These are phyloP conservation scores for Echium plantagineum DNA, from an alignment of 257 asterid genomes.

Conservation along the genomic window DNA sequence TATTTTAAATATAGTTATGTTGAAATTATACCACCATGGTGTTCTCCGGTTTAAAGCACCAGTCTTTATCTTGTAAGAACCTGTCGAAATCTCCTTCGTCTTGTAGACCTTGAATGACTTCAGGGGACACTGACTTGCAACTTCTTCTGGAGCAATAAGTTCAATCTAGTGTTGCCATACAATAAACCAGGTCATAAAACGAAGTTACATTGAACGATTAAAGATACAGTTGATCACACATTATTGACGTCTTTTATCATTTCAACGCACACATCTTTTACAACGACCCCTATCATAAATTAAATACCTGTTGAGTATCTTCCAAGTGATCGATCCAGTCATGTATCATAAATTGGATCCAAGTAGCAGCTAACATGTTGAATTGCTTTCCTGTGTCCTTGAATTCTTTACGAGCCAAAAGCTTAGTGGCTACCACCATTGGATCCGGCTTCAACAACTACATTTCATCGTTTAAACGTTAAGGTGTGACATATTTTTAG, in stretches of 20 bases:
- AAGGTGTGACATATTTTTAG: too few relatives aligned
- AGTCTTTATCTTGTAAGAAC: constrained; percentile 24
- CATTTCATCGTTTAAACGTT: too few relatives aligned
- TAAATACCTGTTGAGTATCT: constrained; percentile 34
- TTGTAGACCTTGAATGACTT: constrained; percentile 42
- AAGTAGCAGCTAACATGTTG: constrained; percentile 57
- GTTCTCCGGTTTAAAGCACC: constrained; percentile 53
- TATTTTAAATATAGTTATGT: too few relatives aligned
- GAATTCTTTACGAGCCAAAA: constrained; percentile 31
- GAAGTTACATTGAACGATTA: too few relatives aligned
- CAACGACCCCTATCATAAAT: too few relatives aligned
- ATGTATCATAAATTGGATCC: constrained; percentile 72
- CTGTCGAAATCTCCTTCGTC: constrained; percentile 32
- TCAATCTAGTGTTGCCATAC: constrained; percentile 21
- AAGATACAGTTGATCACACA: too few relatives aligned
- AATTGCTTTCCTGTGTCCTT: constrained; percentile 49
- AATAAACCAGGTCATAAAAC: too few relatives aligned
- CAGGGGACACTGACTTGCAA: constrained; percentile 47
- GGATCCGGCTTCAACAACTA: constrained; percentile 55
- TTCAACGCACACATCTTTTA: too few relatives aligned
- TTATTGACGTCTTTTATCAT: too few relatives aligned
- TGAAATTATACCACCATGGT: constrained; percentile 52
- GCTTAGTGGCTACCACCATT: constrained; percentile 48
- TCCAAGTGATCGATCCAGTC: constrained; percentile 65
- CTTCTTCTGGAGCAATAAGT: constrained; percentile 35